These are phyloP conservation scores for Knoxia roxburghii DNA, from an alignment of 257 asterid species.

Conservation along the genomic window DNA sequence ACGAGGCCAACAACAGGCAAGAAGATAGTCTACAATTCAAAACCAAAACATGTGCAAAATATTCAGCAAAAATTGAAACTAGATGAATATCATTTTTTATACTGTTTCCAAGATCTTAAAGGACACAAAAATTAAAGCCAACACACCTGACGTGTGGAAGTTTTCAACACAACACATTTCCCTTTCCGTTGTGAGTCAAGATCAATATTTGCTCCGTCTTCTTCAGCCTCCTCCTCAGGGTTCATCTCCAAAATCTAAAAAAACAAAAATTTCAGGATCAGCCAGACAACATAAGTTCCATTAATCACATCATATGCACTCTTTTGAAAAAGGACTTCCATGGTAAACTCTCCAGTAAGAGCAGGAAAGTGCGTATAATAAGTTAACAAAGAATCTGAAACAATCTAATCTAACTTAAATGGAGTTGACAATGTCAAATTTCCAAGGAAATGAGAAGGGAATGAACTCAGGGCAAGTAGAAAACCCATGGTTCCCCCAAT, in stretches of 20 bases:
- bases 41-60: conserved; percentile 3
- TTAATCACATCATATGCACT: background rate
- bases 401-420: background rate
- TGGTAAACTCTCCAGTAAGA: background rate
- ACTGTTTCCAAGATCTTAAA: background rate
- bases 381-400: background rate
- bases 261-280: background rate
- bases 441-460: background rate
- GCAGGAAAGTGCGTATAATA: background rate
- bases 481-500: background rate
- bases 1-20: conserved; percentile 94
- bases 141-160: conserved; percentile 92
- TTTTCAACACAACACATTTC: conserved; percentile 91
- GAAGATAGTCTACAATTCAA: conserved; percentile 71
- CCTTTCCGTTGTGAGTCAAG: conserved; percentile 99
- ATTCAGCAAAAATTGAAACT: background rate
- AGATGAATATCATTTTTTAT: too few species aligned
- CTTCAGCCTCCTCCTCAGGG: conserved; percentile 98
- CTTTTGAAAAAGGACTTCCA: background rate
- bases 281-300: background rate
- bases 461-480: background rate
- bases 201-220: conserved; percentile 97
- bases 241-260: conserved; percentile 90
- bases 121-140: conserved; percentile 10
- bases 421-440: background rate